These are phyloP conservation scores for Kwoniella botswanensis DNA, from an alignment of 768 basidiomycete species.

Conservation along the genomic window DNA sequence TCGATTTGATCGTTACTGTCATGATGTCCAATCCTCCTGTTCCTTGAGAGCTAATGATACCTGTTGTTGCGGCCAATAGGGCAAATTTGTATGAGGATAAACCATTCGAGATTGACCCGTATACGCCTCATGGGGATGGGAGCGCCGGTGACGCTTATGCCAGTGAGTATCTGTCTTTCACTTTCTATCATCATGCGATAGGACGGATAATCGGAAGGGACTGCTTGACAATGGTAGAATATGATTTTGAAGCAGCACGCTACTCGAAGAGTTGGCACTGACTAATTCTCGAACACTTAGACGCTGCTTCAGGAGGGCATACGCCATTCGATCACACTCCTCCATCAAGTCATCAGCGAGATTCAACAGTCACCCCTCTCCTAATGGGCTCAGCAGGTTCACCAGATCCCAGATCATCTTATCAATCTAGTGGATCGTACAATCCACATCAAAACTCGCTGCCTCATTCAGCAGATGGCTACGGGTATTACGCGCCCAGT, in stretches of 20 bases:
- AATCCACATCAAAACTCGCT: slow-evolving; percentile 5
- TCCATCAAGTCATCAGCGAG: neutral
- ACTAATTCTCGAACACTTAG: neutral
- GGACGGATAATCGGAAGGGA: too few relatives aligned
- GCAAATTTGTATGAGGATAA: slow-evolving; percentile 5
- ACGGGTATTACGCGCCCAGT: slow-evolving; percentile 4
- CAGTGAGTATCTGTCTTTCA: slow-evolving; percentile 7
- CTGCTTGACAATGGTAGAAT: too few relatives aligned
- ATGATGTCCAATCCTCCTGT: neutral
- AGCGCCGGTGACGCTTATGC: slow-evolving; percentile 13
- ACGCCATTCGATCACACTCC: slow-evolving; percentile 5
- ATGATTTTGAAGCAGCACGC: too few relatives aligned
- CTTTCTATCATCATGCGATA: too few relatives aligned
- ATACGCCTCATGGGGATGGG: neutral
- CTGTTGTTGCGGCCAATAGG: neutral
- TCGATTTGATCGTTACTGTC: neutral
- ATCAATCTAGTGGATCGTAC: neutral
- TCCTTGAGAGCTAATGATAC: neutral
- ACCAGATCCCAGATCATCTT: slow-evolving; percentile 7
- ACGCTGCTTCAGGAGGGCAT: slow-evolving; percentile 14
- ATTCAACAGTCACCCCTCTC: slow-evolving; percentile 8
- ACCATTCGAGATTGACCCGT: slow-evolving; percentile 21
- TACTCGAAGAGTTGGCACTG: too few relatives aligned
- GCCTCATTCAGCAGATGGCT: neutral
- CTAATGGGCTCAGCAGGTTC: neutral